A percentile compares a stretch with the other conserved stretches of the same genome.
phyloP scores from a whole-genome alignment of 768 basidiomycete species.

The Auricularia sp. region DNA sequence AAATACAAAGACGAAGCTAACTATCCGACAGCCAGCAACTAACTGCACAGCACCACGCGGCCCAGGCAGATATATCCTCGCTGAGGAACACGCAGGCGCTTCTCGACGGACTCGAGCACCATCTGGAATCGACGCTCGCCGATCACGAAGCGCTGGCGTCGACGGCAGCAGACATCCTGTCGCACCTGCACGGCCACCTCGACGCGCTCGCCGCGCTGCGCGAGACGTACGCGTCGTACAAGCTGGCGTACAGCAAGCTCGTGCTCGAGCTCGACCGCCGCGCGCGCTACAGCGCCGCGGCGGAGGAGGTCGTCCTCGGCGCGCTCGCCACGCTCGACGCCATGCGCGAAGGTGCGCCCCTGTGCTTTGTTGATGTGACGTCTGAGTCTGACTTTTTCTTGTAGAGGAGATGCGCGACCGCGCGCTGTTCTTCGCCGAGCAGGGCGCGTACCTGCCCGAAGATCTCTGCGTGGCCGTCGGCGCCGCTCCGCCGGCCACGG shows the following conservation, averaged over 20 bases:
- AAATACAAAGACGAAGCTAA: no score
- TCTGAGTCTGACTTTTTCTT: not conserved
- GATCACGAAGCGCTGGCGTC: constrained; percentile 65
- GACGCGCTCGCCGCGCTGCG: constrained; percentile 54
- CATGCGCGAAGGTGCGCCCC: constrained; percentile 52
- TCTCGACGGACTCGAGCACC: constrained; percentile 40
- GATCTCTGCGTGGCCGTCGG: constrained; percentile 73
- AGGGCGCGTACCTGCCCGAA: constrained; percentile 64
- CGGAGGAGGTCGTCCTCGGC: constrained; percentile 51
- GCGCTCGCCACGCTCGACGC: constrained; percentile 57
- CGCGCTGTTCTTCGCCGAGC: constrained; percentile 59
- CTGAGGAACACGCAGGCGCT: constrained; percentile 28
- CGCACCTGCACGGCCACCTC: constrained; percentile 49
- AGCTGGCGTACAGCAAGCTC: constrained; percentile 63
- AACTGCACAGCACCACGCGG: not conserved
- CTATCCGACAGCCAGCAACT: constrained; percentile 4
- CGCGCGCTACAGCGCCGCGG: constrained; percentile 52
- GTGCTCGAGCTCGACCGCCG: constrained; percentile 65
- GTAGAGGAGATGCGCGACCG: constrained; percentile 61
- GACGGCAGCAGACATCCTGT: constrained; percentile 21
- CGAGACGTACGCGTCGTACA: constrained; percentile 57
- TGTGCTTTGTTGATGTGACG: not conserved
- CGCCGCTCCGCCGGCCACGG: constrained; percentile 66
- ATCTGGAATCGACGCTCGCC: constrained; percentile 63
- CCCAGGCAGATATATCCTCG: constrained; percentile 42